Evolutionary conservation across 2,329 filamentous ascomycete genomes (phyloP).

Genomic region (Penicillium sp.): DNA sequence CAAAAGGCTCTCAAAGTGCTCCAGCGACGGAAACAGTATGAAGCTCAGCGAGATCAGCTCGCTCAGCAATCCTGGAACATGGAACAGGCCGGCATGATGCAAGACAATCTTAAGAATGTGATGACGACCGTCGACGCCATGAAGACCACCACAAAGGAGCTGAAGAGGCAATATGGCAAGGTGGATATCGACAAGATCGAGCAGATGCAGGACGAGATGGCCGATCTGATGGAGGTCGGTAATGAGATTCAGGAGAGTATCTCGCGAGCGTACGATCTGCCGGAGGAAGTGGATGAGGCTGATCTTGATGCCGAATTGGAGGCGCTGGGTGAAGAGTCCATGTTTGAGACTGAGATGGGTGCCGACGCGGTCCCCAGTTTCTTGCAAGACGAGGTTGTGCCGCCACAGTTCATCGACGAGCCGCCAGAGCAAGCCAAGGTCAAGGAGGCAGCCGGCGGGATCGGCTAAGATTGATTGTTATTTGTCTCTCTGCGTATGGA

Average conservation of each 20-base stretch:
- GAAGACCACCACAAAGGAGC: conserved; percentile 90
- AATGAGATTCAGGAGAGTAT: conserved; percentile 98
- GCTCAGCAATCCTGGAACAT: conserved; percentile 97
- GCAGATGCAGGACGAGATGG: conserved; percentile 97
- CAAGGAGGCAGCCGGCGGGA: conserved; percentile 64
- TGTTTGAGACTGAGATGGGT: conserved; percentile 65
- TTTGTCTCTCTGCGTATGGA: not conserved
- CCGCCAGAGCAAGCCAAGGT: conserved; percentile 70
- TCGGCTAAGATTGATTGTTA: conserved; percentile 17
- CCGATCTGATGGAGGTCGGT: conserved; percentile 91
- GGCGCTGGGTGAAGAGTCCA: conserved; percentile 87
- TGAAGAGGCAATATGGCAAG: conserved; percentile 92
- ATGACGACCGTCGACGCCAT: conserved; percentile 98
- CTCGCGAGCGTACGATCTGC: conserved; percentile 83
- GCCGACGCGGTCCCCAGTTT: conserved; percentile 69
- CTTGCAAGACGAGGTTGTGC: conserved; percentile 77
- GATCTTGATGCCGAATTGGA: conserved; percentile 96
- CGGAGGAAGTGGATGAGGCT: conserved; percentile 93
- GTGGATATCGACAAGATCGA: conserved; percentile 98
- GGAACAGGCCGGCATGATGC: conserved; percentile 97
- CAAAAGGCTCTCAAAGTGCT: conserved; percentile 92
- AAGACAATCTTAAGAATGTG: conserved; percentile 95
- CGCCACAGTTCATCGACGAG: conserved; percentile 86
- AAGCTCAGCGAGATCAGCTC: conserved; percentile 86
- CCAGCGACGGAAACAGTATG: conserved; percentile 89